Evolutionary conservation across 305 asterid species (phyloP).

Genomic region (Fraxinus sp.): DNA sequence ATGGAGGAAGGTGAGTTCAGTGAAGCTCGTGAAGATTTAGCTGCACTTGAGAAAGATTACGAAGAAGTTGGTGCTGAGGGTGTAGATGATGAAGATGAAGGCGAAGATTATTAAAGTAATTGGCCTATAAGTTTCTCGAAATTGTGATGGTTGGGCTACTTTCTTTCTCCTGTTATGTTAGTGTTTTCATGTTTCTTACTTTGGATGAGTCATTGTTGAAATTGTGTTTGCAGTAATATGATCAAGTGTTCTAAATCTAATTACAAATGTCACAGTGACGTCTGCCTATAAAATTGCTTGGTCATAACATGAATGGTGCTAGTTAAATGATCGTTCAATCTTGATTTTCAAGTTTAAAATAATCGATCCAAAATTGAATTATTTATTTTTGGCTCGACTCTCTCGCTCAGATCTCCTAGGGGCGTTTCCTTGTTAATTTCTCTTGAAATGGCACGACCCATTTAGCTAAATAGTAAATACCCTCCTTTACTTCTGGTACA

Average conservation of each 20-base stretch:
- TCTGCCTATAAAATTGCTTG: not conserved
- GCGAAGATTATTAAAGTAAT: constrained; percentile 39
- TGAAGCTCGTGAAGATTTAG: not conserved
- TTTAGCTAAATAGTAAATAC: not conserved
- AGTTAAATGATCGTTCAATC: not conserved
- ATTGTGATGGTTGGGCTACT: constrained; percentile 9
- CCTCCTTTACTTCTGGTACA: not conserved
- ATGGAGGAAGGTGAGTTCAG: constrained; percentile 44
- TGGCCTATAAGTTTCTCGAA: not conserved
- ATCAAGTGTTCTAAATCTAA: constrained; percentile 16
- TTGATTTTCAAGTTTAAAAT: not conserved
- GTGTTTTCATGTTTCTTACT: constrained; percentile 11
- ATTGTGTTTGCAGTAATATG: not conserved
- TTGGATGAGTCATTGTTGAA: constrained; percentile 1
- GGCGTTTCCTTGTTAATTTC: not conserved
- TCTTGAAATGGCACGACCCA: not conserved
- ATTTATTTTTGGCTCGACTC: not conserved
- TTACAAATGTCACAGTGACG: not conserved
- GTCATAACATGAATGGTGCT: not conserved
- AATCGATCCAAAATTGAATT: not conserved
- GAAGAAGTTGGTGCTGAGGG: constrained; percentile 60
- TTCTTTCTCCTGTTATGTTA: constrained; percentile 15
- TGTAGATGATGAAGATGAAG: constrained; percentile 53
- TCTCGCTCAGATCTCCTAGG: not conserved
- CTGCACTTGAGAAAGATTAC: not conserved